Conservation (phyloP, 176 grass and related monocot species). For the Aechmea fasciata region DNA sequence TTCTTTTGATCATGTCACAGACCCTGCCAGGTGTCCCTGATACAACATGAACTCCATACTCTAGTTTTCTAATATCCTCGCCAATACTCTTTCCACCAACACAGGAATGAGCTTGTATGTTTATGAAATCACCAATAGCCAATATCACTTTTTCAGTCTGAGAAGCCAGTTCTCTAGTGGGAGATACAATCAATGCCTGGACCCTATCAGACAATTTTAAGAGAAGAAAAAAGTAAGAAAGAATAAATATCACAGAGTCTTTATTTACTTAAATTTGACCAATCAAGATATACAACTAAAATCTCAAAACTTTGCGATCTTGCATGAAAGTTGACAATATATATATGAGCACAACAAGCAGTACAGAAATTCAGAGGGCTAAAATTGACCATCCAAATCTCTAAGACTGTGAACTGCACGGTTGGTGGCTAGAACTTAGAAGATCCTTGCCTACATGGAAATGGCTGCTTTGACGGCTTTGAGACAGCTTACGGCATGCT, state of each 20-base stretch:
- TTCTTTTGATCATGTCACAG: constrained; percentile 89
- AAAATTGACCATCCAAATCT: too few species aligned
- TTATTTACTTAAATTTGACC: neutral
- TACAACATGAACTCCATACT: constrained; percentile 69
- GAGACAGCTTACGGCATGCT: too few species aligned
- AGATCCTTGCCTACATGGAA: too few species aligned
- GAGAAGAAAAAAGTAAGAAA: constrained; percentile 10
- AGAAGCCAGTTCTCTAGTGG: constrained; percentile 76
- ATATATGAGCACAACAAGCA: too few species aligned
- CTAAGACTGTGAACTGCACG: too few species aligned
- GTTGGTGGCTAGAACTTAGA: too few species aligned
- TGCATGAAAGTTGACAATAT: too few species aligned
- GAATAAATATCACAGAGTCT: neutral
- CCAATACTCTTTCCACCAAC: constrained; percentile 88
- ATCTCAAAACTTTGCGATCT: too few species aligned
- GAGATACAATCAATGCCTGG: constrained; percentile 75
- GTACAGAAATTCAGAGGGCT: too few species aligned
- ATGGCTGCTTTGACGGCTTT: too few species aligned
- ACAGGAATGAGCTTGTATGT: constrained; percentile 74
- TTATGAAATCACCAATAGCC: constrained; percentile 69
- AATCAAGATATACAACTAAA: too few species aligned
- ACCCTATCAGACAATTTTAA: constrained; percentile 32
- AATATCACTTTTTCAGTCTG: constrained; percentile 81
- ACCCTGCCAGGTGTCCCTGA: constrained; percentile 91
- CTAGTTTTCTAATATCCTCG: constrained; percentile 83